Evolutionary conservation across 2,329 filamentous ascomycete species (phyloP), one percentile per base, ranked within the genome.

Genomic region (Aspergillus felis): DNA sequence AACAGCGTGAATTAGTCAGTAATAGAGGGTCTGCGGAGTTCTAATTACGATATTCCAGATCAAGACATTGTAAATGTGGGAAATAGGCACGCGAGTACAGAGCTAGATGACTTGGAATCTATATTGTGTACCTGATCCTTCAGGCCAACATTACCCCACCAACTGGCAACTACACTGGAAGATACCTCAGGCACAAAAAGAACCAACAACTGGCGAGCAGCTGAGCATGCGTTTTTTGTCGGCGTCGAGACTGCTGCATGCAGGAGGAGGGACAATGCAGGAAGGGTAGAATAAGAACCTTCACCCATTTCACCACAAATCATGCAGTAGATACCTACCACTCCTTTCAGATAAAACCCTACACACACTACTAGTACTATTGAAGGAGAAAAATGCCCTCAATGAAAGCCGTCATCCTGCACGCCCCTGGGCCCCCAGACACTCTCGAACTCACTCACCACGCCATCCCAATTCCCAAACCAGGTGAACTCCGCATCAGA

Each of bases 381-480:
- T 38, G 14, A 7, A 7, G 5, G 14, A 1, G 3, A 14, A 38
- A 38, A 38, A 57, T 60, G 55, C 35, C 48, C 17, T 75, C 69
- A 8, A 81, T 80, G 79, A 76, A 74, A 65, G 78, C 78, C 32
- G 73, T 73, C 25, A 73, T 79, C 29, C 75, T 78, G 51, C 67
- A 72, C 64, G 64, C 65, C 12, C 63, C 76, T 17, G 78, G 78
- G 41, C 67, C 67, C 3, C 71, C 77, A 6, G 68, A 74, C 20
- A 73, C 73, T 28, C 74, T 81, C 63, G 69, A 73, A 54, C 53
- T 80, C 56, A 66, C 74, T 60, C 57, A 66, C 14, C 55, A 72
- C 14, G 74, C 76, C 5, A 72, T 77, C 51, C 79, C 78, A 6
- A 71, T 57, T 2, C 72, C 75, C 3, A 56, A 67, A n/a, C 48